Evolutionary conservation across 257 asterid species (phyloP), one percentile per base, ranked within the genome.

Genomic region (Anisodus acutangulus): DNA sequence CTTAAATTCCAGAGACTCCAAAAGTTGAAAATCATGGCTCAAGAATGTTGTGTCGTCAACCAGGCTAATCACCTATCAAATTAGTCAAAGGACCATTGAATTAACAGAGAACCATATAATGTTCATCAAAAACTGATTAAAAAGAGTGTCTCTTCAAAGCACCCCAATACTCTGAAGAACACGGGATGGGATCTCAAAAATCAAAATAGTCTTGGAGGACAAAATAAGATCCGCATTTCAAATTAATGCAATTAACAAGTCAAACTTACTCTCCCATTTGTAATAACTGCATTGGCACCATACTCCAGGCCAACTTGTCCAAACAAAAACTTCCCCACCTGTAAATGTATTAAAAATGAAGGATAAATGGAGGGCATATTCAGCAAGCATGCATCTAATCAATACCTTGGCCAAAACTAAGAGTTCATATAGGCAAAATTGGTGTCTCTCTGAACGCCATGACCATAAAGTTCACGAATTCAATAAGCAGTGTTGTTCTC

Each of bases 231-330:
- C 55, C 5, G 8, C 4, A 82, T 64, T 64, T 81, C 58, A 49
- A 55, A 82, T 54, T 86, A 59, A 82, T 59, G 84, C 62, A 84
- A 83, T 83, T 54, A 81, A 66, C 81, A 60, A 69, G 62, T 58
- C 22, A 35, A 78, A 89, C 99, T 91, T 89, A 97, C 99, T 91
- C 98, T 95, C 85, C 99, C 99, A 90, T 95, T 97, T 85, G 99
- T 97, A 89, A 97, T 91, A 87, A 97, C 97, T 70, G 97, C 98
- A 84, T 90, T 94, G 81, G 80, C 88, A 71, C 97, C 97, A 87
- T 15, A 66, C 87, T 91, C 97, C 88, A 93, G 90, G 41, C 94
- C 96, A 62, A 93, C 79, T 87, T 91, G 90, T 88, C 92, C 88
- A 90, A 88, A 90, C 82, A 93, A 88, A 91, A 95, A 97, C 85